Conservation (phyloP, 306 rosid genomes). For the Trifolium dubium region DNA sequence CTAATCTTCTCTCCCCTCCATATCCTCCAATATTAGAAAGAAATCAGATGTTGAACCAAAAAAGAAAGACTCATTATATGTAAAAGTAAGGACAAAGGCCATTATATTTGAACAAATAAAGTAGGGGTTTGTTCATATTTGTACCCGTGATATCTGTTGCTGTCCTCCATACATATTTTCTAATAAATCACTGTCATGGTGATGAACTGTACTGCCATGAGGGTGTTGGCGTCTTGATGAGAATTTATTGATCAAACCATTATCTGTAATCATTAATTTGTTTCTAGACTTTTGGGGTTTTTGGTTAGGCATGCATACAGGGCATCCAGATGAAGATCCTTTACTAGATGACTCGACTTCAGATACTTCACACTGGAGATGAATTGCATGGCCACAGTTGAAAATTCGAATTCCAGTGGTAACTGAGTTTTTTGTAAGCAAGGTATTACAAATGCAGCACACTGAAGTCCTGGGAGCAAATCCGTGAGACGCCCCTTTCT, state of each 20-base stretch:
- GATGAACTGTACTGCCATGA: constrained; percentile 60
- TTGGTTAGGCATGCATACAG: constrained; percentile 78
- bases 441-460: constrained; percentile 80
- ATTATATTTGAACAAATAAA: constrained; percentile 14
- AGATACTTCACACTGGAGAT: constrained; percentile 79
- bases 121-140: constrained; percentile 23
- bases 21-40: background rate
- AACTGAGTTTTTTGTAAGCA: constrained; percentile 63
- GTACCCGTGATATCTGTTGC: constrained; percentile 85
- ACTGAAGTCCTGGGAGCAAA: constrained; percentile 74
- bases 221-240: constrained; percentile 55
- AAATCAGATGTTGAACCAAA: constrained; percentile 1
- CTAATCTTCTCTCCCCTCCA: background rate
- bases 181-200: constrained; percentile 61
- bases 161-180: constrained; percentile 65
- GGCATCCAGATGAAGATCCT: constrained; percentile 75
- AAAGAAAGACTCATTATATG: background rate
- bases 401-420: constrained; percentile 80
- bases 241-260: constrained; percentile 66
- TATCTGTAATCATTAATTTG: constrained; percentile 58
- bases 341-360: constrained; percentile 61
- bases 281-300: constrained; percentile 70
- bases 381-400: constrained; percentile 92
- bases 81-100: constrained; percentile 18
- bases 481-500: constrained; percentile 94